Percentiles rank a stretch among this genome's conserved stretches.
phyloP scores from a whole-genome alignment of 176 grass and related monocot species.

The Raddia distichophylla region DNA sequence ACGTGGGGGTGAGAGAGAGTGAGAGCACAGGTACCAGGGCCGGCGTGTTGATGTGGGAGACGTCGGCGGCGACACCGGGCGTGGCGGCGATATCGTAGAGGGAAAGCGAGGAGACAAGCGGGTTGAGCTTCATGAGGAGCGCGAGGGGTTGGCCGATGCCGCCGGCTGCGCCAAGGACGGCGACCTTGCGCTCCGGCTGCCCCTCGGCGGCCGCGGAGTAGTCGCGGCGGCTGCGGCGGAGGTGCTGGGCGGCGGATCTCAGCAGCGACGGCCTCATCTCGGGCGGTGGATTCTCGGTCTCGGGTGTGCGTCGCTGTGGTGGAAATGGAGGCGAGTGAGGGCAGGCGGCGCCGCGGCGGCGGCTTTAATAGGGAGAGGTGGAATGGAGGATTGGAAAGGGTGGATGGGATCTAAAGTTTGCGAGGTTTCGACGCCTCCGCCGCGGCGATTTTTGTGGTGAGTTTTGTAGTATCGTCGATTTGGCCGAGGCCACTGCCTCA shows the following conservation, averaged over 20 bases:
- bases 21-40: constrained; percentile 28
- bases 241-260: constrained; percentile 41
- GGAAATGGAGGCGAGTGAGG: not conserved
- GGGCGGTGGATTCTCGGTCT: constrained; percentile 13
- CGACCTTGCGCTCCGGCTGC: constrained; percentile 60
- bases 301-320: not conserved
- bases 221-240: constrained; percentile 39
- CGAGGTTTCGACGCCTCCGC: constrained; percentile 35
- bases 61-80: constrained; percentile 70
- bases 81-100: constrained; percentile 75
- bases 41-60: constrained; percentile 71
- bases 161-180: constrained; percentile 70
- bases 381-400: not conserved
- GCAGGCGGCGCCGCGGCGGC: not conserved
- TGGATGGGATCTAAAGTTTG: constrained; percentile 41
- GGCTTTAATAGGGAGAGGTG: constrained; percentile 7
- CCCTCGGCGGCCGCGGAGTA: constrained; percentile 4
- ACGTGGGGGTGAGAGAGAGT: not conserved
- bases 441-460: not conserved
- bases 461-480: not conserved
- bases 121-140: constrained; percentile 75
- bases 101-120: constrained; percentile 65
- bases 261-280: constrained; percentile 53
- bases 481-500: too few relatives aligned
- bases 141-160: constrained; percentile 74